Percentiles rank a stretch among this genome's conserved stretches.
Evolutionary conservation across 2,329 filamentous ascomycete species (phyloP).

Genomic region (Juglanconis oblonga): DNA sequence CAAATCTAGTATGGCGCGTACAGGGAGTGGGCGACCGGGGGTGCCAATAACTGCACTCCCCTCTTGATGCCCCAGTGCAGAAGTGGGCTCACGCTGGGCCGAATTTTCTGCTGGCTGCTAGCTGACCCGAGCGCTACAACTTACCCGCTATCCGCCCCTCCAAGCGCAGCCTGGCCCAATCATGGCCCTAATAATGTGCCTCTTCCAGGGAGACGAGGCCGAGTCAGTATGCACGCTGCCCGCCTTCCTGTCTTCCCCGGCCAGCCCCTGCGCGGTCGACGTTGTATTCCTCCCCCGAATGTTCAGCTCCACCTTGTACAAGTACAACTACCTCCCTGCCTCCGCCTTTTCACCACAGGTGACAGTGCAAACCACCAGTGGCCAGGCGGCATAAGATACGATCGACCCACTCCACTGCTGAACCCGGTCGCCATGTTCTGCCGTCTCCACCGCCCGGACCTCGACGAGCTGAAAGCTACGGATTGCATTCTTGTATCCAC

Average conservation of each 20-base stretch:
- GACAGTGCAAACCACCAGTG: neutral
- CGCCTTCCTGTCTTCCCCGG: slow-evolving; percentile 16
- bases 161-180: neutral
- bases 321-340: too few relatives aligned
- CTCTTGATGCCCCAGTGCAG: neutral
- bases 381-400: too few relatives aligned
- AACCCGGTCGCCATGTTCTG: slow-evolving; percentile 15
- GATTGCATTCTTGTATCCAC: neutral
- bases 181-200: neutral
- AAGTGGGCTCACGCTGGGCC: neutral
- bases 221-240: slow-evolving; percentile 15
- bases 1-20: too few relatives aligned
- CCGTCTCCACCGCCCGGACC: neutral
- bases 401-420: slow-evolving; percentile 3
- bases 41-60: too few relatives aligned
- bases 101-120: neutral
- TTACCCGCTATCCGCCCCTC: neutral
- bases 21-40: too few relatives aligned
- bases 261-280: neutral
- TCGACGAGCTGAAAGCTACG: neutral
- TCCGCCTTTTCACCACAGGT: neutral
- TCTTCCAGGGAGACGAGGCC: neutral
- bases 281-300: neutral
- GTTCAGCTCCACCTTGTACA: too few relatives aligned
- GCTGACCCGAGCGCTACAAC: neutral